Conservation (phyloP, 345 rosid genomes). For the Lepidium africanum region DNA sequence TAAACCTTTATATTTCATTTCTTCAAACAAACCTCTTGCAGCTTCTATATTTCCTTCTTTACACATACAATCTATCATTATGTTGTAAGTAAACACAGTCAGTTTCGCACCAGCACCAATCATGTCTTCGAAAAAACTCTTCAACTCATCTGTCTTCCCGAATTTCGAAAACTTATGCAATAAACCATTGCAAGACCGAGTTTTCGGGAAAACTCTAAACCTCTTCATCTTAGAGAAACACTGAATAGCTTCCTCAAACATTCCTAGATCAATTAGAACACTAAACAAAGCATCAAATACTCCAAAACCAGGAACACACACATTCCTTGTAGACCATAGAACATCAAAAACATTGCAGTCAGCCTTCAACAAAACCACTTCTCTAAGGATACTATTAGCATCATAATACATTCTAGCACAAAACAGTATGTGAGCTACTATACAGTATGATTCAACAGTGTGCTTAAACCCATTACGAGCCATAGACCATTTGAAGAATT, state of each 20-base stretch:
- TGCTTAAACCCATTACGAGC: conserved; percentile 35
- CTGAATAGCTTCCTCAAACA: conserved; percentile 48
- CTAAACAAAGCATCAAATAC: conserved; percentile 75
- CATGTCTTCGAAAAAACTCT: conserved; percentile 48
- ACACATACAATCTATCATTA: conserved; percentile 57
- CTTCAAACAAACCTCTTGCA: conserved; percentile 42
- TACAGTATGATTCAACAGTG: conserved; percentile 40
- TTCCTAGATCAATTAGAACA: conserved; percentile 51
- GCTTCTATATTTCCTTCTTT: conserved; percentile 52
- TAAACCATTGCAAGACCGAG: conserved; percentile 58
- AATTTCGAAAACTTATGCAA: conserved; percentile 41
- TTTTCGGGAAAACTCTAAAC: conserved; percentile 50
- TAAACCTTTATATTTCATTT: conserved; percentile 50
- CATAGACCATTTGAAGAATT: conserved; percentile 59
- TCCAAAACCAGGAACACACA: conserved; percentile 48
- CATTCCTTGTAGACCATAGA: conserved; percentile 60
- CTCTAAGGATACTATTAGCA: conserved; percentile 43
- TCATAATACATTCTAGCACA: conserved; percentile 47
- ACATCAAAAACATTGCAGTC: conserved; percentile 50
- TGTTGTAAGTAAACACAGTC: conserved; percentile 54
- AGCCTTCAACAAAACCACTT: conserved; percentile 28
- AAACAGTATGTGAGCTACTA: conserved; percentile 51
- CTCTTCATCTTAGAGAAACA: conserved; percentile 55
- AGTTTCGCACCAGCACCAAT: conserved; percentile 42
- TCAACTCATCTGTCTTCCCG: conserved; percentile 25